These are phyloP conservation scores for Lithospermum erythrorhizon DNA, from an alignment of 257 asterid species.

Conservation along the genomic window DNA sequence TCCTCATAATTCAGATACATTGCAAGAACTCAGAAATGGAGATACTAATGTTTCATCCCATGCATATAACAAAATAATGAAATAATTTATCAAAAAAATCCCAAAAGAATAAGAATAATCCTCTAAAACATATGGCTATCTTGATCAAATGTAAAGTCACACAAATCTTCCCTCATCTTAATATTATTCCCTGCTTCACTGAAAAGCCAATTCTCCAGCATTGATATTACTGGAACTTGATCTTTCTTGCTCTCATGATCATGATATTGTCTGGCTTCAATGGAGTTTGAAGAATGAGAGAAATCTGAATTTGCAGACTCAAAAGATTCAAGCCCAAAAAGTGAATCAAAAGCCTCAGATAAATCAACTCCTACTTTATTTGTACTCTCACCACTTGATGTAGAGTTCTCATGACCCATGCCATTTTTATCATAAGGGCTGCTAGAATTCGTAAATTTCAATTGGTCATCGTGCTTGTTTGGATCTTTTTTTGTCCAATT, in stretches of 20 bases:
- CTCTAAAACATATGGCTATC: slow-evolving; percentile 31
- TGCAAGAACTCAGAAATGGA: too few species aligned
- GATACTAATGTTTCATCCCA: too few species aligned
- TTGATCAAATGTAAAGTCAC: slow-evolving; percentile 34
- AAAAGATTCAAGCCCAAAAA: slow-evolving; percentile 48
- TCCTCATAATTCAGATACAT: too few species aligned
- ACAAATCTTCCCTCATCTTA: slow-evolving; percentile 38
- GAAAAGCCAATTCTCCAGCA: slow-evolving; percentile 64
- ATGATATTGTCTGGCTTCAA: slow-evolving; percentile 21
- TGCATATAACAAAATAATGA: too few species aligned
- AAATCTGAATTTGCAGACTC: slow-evolving; percentile 41
- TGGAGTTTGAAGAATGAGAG: slow-evolving; percentile 33
- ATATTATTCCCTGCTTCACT: slow-evolving; percentile 22
- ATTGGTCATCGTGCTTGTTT: slow-evolving; percentile 18
- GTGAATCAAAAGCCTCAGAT: slow-evolving; percentile 38
- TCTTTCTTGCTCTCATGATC: slow-evolving; percentile 35
- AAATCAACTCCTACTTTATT: slow-evolving; percentile 28
- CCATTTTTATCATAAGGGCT: slow-evolving; percentile 20
- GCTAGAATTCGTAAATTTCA: slow-evolving; percentile 33
- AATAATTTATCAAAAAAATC: neutral
- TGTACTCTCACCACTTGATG: slow-evolving; percentile 23
- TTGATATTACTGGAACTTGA: slow-evolving; percentile 26
- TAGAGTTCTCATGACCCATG: slow-evolving; percentile 7
- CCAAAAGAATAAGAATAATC: neutral
- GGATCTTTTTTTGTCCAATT: slow-evolving; percentile 37